Evolutionary conservation across 31 red algal species (phyloP).

Genomic region (Asparagopsis taxiformis): DNA sequence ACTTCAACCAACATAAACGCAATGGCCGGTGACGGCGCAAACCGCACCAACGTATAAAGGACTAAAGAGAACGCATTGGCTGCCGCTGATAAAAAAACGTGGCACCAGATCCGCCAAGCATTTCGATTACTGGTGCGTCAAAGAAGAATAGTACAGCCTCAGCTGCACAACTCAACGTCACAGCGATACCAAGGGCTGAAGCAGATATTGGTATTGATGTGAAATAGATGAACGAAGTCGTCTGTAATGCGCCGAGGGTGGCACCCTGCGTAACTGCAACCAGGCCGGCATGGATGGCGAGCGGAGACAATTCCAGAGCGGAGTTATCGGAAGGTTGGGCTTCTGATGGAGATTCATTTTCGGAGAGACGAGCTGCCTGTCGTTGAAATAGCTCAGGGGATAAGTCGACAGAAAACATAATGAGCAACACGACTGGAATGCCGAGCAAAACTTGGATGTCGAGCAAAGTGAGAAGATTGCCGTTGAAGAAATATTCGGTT

Average conservation of each 20-base stretch:
- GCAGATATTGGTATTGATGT: constrained; percentile 6
- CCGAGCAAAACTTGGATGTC: background rate
- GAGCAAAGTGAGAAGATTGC: background rate
- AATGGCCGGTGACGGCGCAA: background rate
- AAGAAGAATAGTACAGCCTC: too few species aligned
- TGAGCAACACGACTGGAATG: background rate
- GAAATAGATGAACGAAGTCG: constrained; percentile 45
- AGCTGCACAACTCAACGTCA: constrained; percentile 24
- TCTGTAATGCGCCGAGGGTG: constrained; percentile 40
- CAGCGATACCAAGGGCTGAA: constrained; percentile 26
- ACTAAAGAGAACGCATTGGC: constrained; percentile 7
- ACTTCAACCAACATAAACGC: constrained; percentile 4
- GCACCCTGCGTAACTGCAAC: constrained; percentile 20
- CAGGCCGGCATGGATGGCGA: constrained; percentile 1
- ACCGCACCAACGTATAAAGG: constrained; percentile 5
- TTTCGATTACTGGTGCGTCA: too few species aligned
- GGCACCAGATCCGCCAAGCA: too few species aligned
- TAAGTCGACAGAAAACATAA: constrained; percentile 2
- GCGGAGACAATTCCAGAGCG: background rate
- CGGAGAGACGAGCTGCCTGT: background rate
- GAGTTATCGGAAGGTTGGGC: too few species aligned
- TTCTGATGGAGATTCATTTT: background rate
- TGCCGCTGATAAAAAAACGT: background rate
- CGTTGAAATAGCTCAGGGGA: constrained; percentile 26
- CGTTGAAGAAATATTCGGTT: background rate